A percentile compares a stretch with the other conserved stretches of the same genome.
Evolutionary conservation across 768 basidiomycete species (phyloP).

Genomic region (Glaciozyma martinii): DNA sequence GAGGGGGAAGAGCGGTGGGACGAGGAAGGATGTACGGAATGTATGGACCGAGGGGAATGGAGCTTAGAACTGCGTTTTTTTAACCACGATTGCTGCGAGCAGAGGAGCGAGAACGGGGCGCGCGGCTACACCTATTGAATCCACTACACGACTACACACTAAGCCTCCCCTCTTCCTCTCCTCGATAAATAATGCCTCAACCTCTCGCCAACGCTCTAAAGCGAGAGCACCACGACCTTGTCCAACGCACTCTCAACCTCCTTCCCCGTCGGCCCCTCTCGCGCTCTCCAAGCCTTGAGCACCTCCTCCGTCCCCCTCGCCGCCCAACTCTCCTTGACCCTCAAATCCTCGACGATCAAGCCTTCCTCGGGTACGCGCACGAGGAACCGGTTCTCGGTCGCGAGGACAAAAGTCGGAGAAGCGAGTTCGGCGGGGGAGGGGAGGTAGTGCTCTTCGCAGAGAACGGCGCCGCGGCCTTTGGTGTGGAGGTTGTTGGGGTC

Average conservation of each 20-base stretch:
- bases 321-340: conserved; percentile 16
- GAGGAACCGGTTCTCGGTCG: conserved; percentile 18
- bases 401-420: background rate
- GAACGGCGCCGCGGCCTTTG: conserved; percentile 10
- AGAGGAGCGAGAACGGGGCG: too few relatives aligned
- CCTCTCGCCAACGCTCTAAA: background rate
- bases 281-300: conserved; percentile 3
- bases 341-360: conserved; percentile 10
- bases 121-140: too few relatives aligned
- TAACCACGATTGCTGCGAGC: too few relatives aligned
- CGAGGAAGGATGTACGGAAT: too few relatives aligned
- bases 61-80: too few relatives aligned
- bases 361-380: conserved; percentile 4
- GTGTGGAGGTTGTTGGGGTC: conserved; percentile 19
- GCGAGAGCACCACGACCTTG: conserved; percentile 12
- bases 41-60: too few relatives aligned
- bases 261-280: background rate
- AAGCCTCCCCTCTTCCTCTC: too few relatives aligned
- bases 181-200: too few relatives aligned
- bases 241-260: conserved; percentile 11
- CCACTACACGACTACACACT: too few relatives aligned
- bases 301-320: conserved; percentile 8
- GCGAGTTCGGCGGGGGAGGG: conserved; percentile 11
- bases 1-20: too few relatives aligned
- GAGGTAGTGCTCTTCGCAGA: conserved; percentile 28